Base-by-base conservation (phyloP, 495 filamentous ascomycete genomes). In the Xylaria telfairii region DNA sequence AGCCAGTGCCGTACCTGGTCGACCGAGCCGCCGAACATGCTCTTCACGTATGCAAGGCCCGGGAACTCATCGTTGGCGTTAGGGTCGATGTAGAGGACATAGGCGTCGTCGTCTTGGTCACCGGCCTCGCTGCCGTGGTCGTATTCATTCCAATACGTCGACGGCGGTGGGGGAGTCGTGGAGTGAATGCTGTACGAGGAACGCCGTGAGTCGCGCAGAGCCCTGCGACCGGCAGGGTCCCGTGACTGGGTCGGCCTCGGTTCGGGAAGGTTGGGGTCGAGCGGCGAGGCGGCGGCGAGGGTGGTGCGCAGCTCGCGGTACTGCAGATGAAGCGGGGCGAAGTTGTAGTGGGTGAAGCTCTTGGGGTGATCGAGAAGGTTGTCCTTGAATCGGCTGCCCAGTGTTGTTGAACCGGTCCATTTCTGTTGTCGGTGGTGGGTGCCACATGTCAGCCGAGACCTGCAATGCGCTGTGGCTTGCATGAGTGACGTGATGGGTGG, bases 121-220 rank as follows among this genome's bases (percentile, higher is more conserved):
- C 83, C 84, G 8, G 79, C 82, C 61, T 91, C 88, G 73, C 87
- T 89, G 8, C 86, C 87, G 75, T 88, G 77, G 53, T 91, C 89
- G 77, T 90, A 91, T 74, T 91, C 89, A 75, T 90, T 90, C 89
- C 89, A 91, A 72, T 90, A 90, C 34, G 19, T 77, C 70, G 69
- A 53, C 66, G 73, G 68, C 34, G 70, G 3, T 13, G 72, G 17
- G 1, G 56, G 56, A 9, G 32, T 59, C 2, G 19, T 21, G 67
- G 59, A 19, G 62, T 69, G 0, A 41, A 41, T 62, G 39, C 70
- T 74, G 56, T 62, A 3, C 49, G 71, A 60, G 68, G 74, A 74
- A 15, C 76, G 72, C 73, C 75, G 49, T 54, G 66, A 4, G 67
- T 71, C 37, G 72, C 71, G 62, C 15, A 71, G 15, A 68, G 74